Evolutionary conservation across 352 stramenopile genomes (phyloP).

Genomic region (Globisporangium middletonii): DNA sequence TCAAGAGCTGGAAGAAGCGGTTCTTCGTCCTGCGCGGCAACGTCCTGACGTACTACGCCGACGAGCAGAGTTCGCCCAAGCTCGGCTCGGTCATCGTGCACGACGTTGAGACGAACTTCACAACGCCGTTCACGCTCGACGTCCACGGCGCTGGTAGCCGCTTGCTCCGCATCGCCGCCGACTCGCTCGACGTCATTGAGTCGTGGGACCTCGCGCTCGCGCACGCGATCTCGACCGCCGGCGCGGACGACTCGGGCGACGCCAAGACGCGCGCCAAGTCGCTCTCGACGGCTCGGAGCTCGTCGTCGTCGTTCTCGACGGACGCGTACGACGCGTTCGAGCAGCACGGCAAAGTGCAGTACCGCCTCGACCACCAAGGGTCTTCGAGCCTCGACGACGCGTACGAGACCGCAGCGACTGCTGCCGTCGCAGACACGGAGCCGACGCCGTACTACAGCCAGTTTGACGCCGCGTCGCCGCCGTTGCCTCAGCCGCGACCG

Average conservation of each 20-base stretch:
- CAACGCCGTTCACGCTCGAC: constrained; percentile 27
- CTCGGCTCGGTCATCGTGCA: constrained; percentile 25
- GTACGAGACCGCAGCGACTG: background rate
- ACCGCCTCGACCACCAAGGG: background rate
- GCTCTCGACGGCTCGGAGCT: constrained; percentile 1
- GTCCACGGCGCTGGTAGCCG: constrained; percentile 17
- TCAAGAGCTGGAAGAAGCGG: constrained; percentile 51
- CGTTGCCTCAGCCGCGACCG: too few species aligned
- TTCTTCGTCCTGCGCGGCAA: constrained; percentile 47
- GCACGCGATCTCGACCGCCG: constrained; percentile 7
- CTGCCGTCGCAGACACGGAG: background rate
- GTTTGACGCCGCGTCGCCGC: too few species aligned
- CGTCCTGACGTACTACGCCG: constrained; percentile 45
- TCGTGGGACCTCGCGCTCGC: constrained; percentile 27
- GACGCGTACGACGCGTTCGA: constrained; percentile 1
- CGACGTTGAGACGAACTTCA: constrained; percentile 23
- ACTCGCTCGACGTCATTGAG: constrained; percentile 35
- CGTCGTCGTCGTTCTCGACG: constrained; percentile 1
- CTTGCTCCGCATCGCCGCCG: constrained; percentile 22
- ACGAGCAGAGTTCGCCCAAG: constrained; percentile 16
- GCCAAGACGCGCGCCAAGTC: background rate
- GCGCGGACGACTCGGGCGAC: background rate
- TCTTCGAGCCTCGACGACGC: background rate
- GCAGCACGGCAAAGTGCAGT: constrained; percentile 10
- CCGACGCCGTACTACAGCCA: background rate